phyloP scores from a whole-genome alignment of 208 protist genomes.

The Trypanosoma boissoni region DNA sequence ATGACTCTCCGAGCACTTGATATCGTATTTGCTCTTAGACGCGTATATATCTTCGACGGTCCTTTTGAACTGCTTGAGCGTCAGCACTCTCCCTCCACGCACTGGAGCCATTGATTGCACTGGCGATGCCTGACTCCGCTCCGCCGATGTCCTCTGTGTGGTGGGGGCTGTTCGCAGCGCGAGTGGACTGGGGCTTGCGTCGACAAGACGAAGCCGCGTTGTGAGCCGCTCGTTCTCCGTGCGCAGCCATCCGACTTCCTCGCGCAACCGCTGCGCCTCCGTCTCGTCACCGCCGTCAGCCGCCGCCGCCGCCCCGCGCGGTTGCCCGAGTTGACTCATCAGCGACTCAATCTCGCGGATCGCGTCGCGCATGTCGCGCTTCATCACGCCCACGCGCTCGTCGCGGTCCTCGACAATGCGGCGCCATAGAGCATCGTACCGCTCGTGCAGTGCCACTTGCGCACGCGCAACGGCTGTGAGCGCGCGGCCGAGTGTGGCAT shows the following conservation, averaged over 20 bases:
- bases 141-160: constrained; percentile 12
- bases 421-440: constrained; percentile 71
- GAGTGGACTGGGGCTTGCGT: not conserved
- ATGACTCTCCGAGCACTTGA: constrained; percentile 64
- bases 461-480: constrained; percentile 40
- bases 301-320: not conserved
- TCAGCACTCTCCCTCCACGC: constrained; percentile 48
- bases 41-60: constrained; percentile 87
- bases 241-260: constrained; percentile 38
- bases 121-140: constrained; percentile 10
- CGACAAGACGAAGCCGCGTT: constrained; percentile 25
- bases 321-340: constrained; percentile 32
- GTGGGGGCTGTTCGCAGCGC: not conserved
- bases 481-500: constrained; percentile 32
- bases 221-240: constrained; percentile 45
- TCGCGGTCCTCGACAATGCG: constrained; percentile 47
- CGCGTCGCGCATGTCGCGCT: constrained; percentile 57
- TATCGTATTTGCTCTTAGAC: constrained; percentile 87
- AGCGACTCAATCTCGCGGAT: constrained; percentile 69
- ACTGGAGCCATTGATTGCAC: constrained; percentile 4
- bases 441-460: constrained; percentile 44
- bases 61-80: constrained; percentile 75
- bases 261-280: constrained; percentile 20
- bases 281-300: constrained; percentile 2
- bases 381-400: constrained; percentile 45